A percentile compares a stretch with the other conserved stretches of the same genome.
Evolutionary conservation across 306 rosid species (phyloP).

Genomic region (Malus fusca): DNA sequence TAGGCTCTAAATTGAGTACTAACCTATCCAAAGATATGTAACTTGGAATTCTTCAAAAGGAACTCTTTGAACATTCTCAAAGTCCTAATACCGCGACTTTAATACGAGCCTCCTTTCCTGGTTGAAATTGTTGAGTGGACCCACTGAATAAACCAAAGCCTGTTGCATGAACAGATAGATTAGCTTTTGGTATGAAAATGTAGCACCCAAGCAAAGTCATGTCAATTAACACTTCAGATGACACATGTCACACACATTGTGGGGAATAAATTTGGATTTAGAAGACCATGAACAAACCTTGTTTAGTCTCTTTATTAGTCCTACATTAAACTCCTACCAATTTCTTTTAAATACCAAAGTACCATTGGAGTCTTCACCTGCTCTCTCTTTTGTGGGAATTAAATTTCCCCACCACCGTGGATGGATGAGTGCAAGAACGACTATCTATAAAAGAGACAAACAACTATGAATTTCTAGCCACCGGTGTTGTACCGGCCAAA

Average conservation of each 20-base stretch:
- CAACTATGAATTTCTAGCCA: too few species aligned
- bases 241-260: neutral
- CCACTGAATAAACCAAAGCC: too few species aligned
- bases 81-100: constrained; percentile 10
- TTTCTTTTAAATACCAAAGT: neutral
- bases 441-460: too few species aligned
- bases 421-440: too few species aligned
- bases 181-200: too few species aligned
- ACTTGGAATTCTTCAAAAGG: neutral
- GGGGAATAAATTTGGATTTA: neutral
- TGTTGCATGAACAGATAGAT: too few species aligned
- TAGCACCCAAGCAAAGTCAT: neutral
- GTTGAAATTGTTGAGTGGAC: too few species aligned
- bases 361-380: neutral
- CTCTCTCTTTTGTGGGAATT: too few species aligned
- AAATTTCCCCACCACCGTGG: too few species aligned
- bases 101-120: too few species aligned
- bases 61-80: constrained; percentile 3
- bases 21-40: neutral
- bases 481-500: too few species aligned
- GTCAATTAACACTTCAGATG: neutral
- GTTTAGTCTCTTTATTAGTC: neutral
- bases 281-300: neutral
- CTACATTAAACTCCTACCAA: too few species aligned
- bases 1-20: neutral